Evolutionary conservation across 2,329 filamentous ascomycete genomes (phyloP).

Genomic region (Talaromyces pinophilus): DNA sequence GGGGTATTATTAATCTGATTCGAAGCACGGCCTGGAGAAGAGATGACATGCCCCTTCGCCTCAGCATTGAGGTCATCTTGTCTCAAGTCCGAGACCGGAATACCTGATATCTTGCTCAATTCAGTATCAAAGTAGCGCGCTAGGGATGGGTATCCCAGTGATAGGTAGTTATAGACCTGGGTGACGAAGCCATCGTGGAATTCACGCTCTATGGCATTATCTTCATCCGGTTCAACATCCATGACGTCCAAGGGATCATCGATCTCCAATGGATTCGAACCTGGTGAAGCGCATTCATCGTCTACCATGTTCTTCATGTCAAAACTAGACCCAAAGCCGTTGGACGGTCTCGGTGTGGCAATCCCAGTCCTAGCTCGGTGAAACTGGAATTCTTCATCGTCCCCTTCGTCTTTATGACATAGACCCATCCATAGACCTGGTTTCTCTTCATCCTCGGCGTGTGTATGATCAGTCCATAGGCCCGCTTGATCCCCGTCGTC

Average conservation of each 20-base stretch:
- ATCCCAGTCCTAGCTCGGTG: conserved; percentile 27
- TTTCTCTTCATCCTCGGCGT: conserved; percentile 40
- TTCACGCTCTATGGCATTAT: conserved; percentile 60
- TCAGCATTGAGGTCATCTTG: conserved; percentile 67
- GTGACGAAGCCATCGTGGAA: conserved; percentile 85
- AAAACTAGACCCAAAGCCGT: conserved; percentile 22
- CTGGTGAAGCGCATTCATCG: neutral
- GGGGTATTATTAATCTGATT: conserved; percentile 51
- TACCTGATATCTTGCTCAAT: conserved; percentile 74
- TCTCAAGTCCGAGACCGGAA: conserved; percentile 68
- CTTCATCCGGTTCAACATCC: conserved; percentile 35
- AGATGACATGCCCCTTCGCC: conserved; percentile 72
- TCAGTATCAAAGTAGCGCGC: conserved; percentile 83
- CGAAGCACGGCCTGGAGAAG: conserved; percentile 34
- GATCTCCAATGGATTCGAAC: conserved; percentile 10
- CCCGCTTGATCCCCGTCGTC: conserved; percentile 57
- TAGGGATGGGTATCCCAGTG: conserved; percentile 83
- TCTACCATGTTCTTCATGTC: conserved; percentile 27
- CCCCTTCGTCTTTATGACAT: conserved; percentile 34
- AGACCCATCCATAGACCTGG: conserved; percentile 48
- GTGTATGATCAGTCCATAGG: conserved; percentile 76
- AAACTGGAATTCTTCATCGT: conserved; percentile 23
- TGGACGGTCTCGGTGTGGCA: conserved; percentile 31
- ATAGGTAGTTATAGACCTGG: conserved; percentile 96
- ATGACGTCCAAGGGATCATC: conserved; percentile 23